Percentiles rank a stretch among this genome's conserved stretches.
Conservation (phyloP, 2,329 filamentous ascomycete species). For the Cercospora janseana region DNA sequence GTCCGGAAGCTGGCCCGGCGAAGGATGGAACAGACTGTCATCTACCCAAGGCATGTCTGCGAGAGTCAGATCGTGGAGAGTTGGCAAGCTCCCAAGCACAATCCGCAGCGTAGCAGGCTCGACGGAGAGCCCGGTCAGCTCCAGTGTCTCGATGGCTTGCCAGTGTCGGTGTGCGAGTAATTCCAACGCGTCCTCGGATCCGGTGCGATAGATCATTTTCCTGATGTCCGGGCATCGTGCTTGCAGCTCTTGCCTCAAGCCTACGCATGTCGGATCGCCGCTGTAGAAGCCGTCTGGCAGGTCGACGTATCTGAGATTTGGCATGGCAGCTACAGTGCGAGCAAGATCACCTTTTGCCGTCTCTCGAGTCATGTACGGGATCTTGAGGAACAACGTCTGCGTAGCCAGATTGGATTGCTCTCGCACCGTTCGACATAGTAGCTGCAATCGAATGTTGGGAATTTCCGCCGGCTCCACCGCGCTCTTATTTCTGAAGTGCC, state of each 20-base stretch:
- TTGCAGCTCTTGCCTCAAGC: constrained; percentile 80
- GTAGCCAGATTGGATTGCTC: constrained; percentile 70
- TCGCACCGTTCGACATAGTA: constrained; percentile 78
- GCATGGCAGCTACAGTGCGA: constrained; percentile 77
- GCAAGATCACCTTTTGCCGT: constrained; percentile 81
- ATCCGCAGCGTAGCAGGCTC: constrained; percentile 69
- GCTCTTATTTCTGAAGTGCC: constrained; percentile 54
- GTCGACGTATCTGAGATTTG: constrained; percentile 84
- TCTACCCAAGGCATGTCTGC: constrained; percentile 67
- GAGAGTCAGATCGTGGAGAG: constrained; percentile 72
- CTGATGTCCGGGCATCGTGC: constrained; percentile 77
- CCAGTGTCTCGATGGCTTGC: constrained; percentile 69
- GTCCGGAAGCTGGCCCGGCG: constrained; percentile 60
- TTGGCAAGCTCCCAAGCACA: constrained; percentile 65
- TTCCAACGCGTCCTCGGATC: constrained; percentile 75
- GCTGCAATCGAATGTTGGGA: constrained; percentile 69
- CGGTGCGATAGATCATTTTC: constrained; percentile 81
- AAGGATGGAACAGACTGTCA: constrained; percentile 71
- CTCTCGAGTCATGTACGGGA: constrained; percentile 92
- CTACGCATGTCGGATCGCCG: constrained; percentile 72
- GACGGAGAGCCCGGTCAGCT: constrained; percentile 65
- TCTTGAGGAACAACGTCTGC: constrained; percentile 75
- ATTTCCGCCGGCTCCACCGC: constrained; percentile 80
- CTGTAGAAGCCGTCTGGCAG: constrained; percentile 83
- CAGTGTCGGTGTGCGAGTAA: constrained; percentile 66